phyloP scores from a whole-genome alignment of 1,139 yeast species.

The Pneumocystis wakefieldiae region DNA sequence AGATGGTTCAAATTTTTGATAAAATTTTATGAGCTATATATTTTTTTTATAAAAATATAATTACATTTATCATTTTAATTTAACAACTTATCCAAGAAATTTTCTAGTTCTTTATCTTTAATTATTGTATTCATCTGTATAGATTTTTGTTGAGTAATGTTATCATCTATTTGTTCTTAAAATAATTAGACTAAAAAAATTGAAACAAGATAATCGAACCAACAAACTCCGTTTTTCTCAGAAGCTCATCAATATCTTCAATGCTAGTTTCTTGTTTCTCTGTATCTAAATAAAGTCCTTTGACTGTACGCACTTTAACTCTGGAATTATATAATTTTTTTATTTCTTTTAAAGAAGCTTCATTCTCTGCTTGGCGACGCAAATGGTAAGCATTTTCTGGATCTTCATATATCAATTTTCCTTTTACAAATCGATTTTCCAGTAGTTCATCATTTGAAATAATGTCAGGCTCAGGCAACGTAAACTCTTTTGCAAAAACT shows the following conservation, averaged over 20 bases:
- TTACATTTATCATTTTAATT: neutral
- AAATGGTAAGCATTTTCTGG: neutral
- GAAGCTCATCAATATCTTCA: neutral
- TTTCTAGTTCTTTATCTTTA: neutral
- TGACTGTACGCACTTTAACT: neutral
- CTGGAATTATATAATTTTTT: neutral
- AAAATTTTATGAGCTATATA: neutral
- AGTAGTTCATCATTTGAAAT: neutral
- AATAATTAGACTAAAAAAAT: neutral
- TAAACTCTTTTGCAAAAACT: neutral
- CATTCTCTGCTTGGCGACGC: neutral
- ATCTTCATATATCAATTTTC: neutral
- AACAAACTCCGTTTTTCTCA: neutral
- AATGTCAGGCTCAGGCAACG: neutral
- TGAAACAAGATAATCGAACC: neutral
- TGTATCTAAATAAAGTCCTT: neutral
- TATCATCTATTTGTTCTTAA: neutral
- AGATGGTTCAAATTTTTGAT: neutral
- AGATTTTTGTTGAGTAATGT: neutral
- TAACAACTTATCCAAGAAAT: neutral
- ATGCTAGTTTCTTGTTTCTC: neutral
- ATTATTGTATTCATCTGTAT: neutral
- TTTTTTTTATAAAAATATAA: neutral
- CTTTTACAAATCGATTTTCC: neutral
- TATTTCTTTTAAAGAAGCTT: neutral